These are phyloP conservation scores for Penicillium herquei DNA, from an alignment of 495 filamentous ascomycete species.

Conservation along the genomic window DNA sequence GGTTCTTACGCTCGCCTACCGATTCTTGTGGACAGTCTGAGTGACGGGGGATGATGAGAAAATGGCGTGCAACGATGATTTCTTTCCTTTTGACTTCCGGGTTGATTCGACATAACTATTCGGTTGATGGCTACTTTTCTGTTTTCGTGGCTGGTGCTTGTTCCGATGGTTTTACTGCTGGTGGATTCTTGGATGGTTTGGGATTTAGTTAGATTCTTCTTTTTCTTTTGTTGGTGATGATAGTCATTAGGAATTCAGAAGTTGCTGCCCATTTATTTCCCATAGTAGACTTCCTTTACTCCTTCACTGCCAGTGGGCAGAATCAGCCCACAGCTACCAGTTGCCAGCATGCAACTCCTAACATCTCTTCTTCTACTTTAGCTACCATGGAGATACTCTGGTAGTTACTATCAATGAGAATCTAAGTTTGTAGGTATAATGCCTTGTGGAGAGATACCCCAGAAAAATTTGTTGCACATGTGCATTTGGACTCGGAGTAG, in stretches of 20 bases:
- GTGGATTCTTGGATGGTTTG: background rate
- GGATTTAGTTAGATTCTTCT: constrained; percentile 1
- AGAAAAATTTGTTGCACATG: too few relatives aligned
- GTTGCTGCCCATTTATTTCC: background rate
- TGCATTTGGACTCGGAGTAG: too few relatives aligned
- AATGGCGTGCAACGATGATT: constrained; percentile 1
- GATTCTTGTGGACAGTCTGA: constrained; percentile 16
- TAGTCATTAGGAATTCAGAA: constrained; percentile 13
- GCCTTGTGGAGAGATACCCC: too few relatives aligned
- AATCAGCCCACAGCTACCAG: too few relatives aligned
- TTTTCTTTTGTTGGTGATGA: constrained; percentile 15
- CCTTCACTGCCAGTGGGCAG: too few relatives aligned
- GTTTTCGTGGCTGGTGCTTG: constrained; percentile 9
- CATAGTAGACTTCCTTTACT: too few relatives aligned
- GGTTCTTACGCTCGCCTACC: background rate
- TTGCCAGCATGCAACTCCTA: too few relatives aligned
- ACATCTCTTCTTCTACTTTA: too few relatives aligned
- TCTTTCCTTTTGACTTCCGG: constrained; percentile 15
- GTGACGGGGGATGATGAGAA: constrained; percentile 9
- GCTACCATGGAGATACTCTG: too few relatives aligned
- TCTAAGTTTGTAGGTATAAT: too few relatives aligned
- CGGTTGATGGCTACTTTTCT: constrained; percentile 10
- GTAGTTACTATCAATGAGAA: too few relatives aligned
- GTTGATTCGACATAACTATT: constrained; percentile 5
- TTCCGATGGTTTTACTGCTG: constrained; percentile 3